Evolutionary conservation across 331 rosid genomes (phyloP).

Genomic region (Phaseolus coccineus): DNA sequence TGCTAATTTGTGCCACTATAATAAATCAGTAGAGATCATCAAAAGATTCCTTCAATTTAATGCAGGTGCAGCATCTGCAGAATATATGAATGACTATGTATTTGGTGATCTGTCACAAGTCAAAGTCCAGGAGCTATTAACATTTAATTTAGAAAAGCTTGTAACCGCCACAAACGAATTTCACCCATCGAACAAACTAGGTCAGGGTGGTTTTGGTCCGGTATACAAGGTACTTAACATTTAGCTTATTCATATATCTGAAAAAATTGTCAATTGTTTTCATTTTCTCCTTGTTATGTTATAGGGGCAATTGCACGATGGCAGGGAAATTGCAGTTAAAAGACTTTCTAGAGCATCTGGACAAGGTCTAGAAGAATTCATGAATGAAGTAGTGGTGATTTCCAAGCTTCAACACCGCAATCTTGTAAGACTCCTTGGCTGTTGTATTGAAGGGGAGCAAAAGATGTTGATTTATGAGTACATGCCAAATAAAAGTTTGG

Average conservation of each 20-base stretch:
- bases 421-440: slow-evolving; percentile 16
- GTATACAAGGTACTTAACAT: slow-evolving; percentile 37
- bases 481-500: slow-evolving; percentile 32
- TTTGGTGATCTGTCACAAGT: slow-evolving; percentile 27
- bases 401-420: slow-evolving; percentile 33
- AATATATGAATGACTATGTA: background rate
- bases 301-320: slow-evolving; percentile 22
- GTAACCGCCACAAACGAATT: slow-evolving; percentile 53
- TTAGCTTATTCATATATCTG: background rate
- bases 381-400: slow-evolving; percentile 43
- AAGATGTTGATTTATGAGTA: slow-evolving; percentile 26
- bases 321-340: slow-evolving; percentile 44
- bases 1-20: background rate
- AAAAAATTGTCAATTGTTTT: background rate
- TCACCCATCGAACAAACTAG: slow-evolving; percentile 36
- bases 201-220: slow-evolving; percentile 50
- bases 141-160: slow-evolving; percentile 33
- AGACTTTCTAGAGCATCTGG: slow-evolving; percentile 41
- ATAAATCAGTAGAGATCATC: background rate
- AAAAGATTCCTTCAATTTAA: background rate
- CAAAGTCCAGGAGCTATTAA: slow-evolving; percentile 36
- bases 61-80: background rate
- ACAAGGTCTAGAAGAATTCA: slow-evolving; percentile 48
- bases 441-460: slow-evolving; percentile 18
- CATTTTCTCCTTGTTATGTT: background rate